Percentiles rank a stretch among this genome's conserved stretches.
phyloP scores from a whole-genome alignment of 2,329 filamentous ascomycete species.

The Claviceps maximensis region DNA sequence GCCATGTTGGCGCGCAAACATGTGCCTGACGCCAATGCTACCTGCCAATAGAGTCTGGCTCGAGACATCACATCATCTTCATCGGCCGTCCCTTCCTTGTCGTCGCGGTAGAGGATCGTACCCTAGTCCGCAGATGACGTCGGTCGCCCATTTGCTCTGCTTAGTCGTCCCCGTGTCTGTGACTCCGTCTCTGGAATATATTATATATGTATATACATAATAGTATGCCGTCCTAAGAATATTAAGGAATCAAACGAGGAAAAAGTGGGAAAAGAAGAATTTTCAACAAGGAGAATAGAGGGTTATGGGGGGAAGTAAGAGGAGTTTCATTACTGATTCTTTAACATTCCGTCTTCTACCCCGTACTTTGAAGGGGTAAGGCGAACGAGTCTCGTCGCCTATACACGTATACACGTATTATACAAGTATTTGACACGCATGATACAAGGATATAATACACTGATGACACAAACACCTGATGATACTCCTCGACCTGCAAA shows the following conservation, averaged over 20 bases:
- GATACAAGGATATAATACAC: not conserved
- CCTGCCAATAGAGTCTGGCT: not conserved
- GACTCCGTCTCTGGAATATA: too few relatives aligned
- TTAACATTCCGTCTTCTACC: not conserved
- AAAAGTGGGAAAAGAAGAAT: not conserved
- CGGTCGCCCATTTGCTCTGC: not conserved
- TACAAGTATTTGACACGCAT: not conserved
- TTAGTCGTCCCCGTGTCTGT: not conserved
- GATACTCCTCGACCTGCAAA: not conserved
- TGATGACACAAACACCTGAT: not conserved
- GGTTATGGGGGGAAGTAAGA: not conserved
- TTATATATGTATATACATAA: too few relatives aligned
- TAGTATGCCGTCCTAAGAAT: too few relatives aligned
- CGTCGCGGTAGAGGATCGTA: not conserved
- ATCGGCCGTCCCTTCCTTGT: not conserved
- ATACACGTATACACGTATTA: not conserved
- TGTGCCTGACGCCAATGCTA: not conserved
- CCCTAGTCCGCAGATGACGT: not conserved
- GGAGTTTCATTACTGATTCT: not conserved
- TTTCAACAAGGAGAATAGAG: not conserved
- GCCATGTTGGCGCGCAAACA: not conserved
- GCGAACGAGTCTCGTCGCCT: not conserved
- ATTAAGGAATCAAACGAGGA: not conserved
- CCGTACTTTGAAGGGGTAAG: not conserved
- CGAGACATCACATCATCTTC: not conserved